A percentile compares a stretch with the other conserved stretches of the same genome.
phyloP scores from a whole-genome alignment of 176 grass and related monocot genomes.

The Raddia guianensis region DNA sequence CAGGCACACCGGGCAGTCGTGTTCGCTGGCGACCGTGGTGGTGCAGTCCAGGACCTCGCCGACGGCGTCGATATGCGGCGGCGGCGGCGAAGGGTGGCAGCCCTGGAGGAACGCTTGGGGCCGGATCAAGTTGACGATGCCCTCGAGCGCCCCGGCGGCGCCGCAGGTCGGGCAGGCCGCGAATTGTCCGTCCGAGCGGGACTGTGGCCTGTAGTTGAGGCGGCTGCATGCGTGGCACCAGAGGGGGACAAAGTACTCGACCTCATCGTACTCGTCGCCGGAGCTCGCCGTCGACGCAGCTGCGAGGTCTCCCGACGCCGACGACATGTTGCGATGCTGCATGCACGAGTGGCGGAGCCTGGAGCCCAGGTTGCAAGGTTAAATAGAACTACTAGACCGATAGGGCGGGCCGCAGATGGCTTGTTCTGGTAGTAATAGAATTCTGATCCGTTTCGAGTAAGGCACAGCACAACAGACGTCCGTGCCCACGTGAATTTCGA shows the following conservation, averaged over 20 bases:
- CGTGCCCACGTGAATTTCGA: background rate
- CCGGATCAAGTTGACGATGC: slow-evolving; percentile 22
- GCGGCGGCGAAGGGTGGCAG: background rate
- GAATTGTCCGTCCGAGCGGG: background rate
- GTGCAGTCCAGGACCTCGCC: background rate
- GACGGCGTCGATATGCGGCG: background rate
- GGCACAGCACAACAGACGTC: no score
- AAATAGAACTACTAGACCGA: background rate
- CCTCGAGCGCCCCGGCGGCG: background rate
- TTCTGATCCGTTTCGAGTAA: no score
- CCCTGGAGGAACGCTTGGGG: background rate
- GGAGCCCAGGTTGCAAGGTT: background rate
- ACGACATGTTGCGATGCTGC: background rate
- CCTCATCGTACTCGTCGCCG: background rate
- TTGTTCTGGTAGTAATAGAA: background rate
- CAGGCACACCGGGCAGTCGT: slow-evolving; percentile 40
- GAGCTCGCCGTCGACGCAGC: background rate
- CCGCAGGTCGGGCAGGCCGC: background rate
- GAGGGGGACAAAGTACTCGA: background rate
- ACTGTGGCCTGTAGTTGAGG: background rate
- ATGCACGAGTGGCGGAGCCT: background rate
- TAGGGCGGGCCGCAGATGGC: no score
- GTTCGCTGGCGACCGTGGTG: background rate
- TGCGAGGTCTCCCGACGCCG: background rate
- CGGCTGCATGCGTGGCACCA: slow-evolving; percentile 33